Percentiles rank a stretch among this genome's conserved stretches.
Conservation (phyloP, 2,329 filamentous ascomycete species). For the Microsporum ferrugineum region DNA sequence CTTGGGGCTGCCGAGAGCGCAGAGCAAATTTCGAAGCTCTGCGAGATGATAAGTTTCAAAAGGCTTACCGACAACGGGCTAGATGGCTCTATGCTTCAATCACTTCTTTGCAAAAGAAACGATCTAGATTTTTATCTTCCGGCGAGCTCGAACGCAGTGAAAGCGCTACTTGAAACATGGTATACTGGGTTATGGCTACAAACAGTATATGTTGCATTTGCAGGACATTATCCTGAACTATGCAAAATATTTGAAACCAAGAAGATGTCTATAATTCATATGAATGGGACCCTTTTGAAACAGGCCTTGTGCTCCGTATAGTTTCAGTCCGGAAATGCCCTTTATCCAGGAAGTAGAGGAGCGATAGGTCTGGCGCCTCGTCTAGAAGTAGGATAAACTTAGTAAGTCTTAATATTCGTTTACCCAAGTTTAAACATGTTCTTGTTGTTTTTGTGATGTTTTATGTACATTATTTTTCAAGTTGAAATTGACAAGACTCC, state of each 20-base stretch:
- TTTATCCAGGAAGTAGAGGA: background rate
- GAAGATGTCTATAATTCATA: background rate
- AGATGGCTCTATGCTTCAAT: constrained; percentile 1
- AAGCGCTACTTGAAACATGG: background rate
- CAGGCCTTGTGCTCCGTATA: background rate
- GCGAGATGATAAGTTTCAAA: background rate
- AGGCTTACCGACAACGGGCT: background rate
- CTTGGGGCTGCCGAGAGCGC: background rate
- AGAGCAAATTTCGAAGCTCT: constrained; percentile 5
- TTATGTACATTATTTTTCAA: background rate
- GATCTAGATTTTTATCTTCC: background rate
- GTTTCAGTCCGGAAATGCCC: background rate
- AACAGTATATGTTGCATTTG: constrained; percentile 4
- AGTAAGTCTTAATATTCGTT: background rate
- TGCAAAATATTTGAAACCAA: constrained; percentile 4
- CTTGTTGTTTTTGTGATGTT: background rate
- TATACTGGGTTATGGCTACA: constrained; percentile 5
- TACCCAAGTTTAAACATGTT: background rate
- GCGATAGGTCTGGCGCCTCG: background rate
- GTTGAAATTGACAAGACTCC: background rate
- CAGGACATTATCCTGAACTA: background rate
- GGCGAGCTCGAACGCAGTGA: background rate
- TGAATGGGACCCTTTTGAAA: constrained; percentile 6
- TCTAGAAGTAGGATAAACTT: background rate
- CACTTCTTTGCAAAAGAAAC: background rate